These are phyloP conservation scores for Mycotypha africana DNA, from an alignment of 371 early-diverging fungal genomes.

Conservation along the genomic window DNA sequence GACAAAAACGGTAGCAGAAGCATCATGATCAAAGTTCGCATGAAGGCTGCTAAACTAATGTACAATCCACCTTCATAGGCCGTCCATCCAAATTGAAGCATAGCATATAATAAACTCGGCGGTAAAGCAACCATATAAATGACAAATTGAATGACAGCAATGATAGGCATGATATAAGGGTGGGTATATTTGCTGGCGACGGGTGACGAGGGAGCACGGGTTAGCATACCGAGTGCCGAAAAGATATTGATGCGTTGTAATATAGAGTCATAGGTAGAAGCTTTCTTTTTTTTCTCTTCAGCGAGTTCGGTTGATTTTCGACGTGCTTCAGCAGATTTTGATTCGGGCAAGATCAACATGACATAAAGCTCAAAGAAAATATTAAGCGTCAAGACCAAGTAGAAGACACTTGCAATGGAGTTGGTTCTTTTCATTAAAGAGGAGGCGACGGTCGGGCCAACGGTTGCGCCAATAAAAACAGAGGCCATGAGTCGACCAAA, in stretches of 20 bases:
- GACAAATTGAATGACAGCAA: constrained; percentile 25
- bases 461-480: constrained; percentile 17
- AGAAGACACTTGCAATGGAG: constrained; percentile 26
- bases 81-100: constrained; percentile 41
- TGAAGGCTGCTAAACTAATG: constrained; percentile 20
- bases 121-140: constrained; percentile 18
- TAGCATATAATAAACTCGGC: constrained; percentile 37
- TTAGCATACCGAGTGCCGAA: constrained; percentile 24
- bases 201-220: constrained; percentile 5
- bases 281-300: background rate
- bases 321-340: constrained; percentile 11
- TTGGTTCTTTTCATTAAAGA: constrained; percentile 16
- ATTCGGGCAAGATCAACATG: constrained; percentile 41
- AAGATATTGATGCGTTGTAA: constrained; percentile 29
- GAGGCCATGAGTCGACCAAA: constrained; percentile 30
- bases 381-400: constrained; percentile 18
- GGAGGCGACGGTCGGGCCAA: constrained; percentile 20
- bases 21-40: constrained; percentile 13
- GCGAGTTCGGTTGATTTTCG: background rate
- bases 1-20: constrained; percentile 25
- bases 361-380: constrained; percentile 18
- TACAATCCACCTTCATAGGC: constrained; percentile 39
- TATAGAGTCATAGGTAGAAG: no score
- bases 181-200: constrained; percentile 11
- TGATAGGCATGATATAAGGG: constrained; percentile 19